Base-by-base conservation (phyloP, 345 rosid species). In the Bruguiera sexangula region DNA sequence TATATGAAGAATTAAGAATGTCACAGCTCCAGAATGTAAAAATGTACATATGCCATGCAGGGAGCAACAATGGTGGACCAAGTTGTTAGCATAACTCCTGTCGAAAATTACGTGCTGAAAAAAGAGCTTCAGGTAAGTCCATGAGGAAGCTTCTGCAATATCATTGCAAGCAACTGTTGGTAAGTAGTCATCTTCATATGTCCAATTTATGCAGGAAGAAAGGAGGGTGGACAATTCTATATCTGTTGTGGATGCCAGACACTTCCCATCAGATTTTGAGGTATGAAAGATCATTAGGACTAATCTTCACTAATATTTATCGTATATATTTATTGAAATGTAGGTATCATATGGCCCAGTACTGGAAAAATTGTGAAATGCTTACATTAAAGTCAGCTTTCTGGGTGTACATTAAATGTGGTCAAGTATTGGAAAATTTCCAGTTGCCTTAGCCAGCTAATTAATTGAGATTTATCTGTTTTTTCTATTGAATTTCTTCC, bases 51-150 rank as follows among this genome's bases (percentile, higher is more conserved):
- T 62, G 6, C 43, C 48, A 58, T 83, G 69, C 82, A 95, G 99
- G 96, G 97, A 62, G 97, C 99, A 53, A 95, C 99, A 50, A 83
- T 95, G 36, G 87, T 95, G 13, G 99, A 95, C 83, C 85, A 78
- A 73, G 83, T 90, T 15, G 97, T 95, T 71, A 85, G 68, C 19
- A 88, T 95, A 77, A 82, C 73, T 66, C 79, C 73, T 20, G 96
- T 85, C 1, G 88, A 92, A 75, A 74, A 88, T 79, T 92, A 92
- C 78, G 82, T 76, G 52, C 89, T 86, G 26, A 77, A 81, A 43
- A 70, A 20, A 59, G 84, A 82, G 67, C 69, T 77, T 63, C 82
- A 81, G 80, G 96, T 86, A 83, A 48, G 71, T 75, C 60, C 54
- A 65, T 43, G 62, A 9, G 60, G 52, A 58, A 26, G 5, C 51